Evolutionary conservation across 805 yeast species (phyloP).

Genomic region (Candida endomychidarum): DNA sequence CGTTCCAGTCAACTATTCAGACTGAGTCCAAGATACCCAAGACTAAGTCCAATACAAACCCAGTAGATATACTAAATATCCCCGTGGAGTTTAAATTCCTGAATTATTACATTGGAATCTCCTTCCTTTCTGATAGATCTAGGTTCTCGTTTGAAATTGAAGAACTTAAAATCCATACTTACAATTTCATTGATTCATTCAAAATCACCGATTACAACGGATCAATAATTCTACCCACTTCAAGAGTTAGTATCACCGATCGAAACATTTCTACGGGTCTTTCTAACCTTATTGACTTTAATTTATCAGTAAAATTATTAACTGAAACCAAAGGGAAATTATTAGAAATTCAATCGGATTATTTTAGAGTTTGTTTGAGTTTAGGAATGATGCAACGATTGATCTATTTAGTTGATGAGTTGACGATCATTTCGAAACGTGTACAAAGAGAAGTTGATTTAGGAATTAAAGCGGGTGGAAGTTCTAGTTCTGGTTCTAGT

Average conservation of each 20-base stretch:
- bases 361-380: constrained; percentile 57
- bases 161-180: constrained; percentile 22
- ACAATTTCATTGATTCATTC: constrained; percentile 22
- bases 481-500: too few species aligned
- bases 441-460: constrained; percentile 5
- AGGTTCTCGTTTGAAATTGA: constrained; percentile 38
- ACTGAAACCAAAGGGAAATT: constrained; percentile 41
- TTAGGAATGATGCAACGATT: constrained; percentile 48
- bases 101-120: constrained; percentile 38
- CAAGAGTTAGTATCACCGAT: constrained; percentile 40
- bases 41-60: background rate
- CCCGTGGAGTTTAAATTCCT: constrained; percentile 24
- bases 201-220: constrained; percentile 26
- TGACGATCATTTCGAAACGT: constrained; percentile 11
- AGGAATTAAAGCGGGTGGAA: background rate
- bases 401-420: constrained; percentile 32
- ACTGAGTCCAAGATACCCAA: background rate
- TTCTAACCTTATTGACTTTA: constrained; percentile 44
- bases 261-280: constrained; percentile 41
- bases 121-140: constrained; percentile 30
- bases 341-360: constrained; percentile 57
- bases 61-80: constrained; percentile 4
- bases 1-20: background rate
- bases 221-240: constrained; percentile 40
- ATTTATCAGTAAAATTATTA: constrained; percentile 42